phyloP scores from a whole-genome alignment of 2,329 filamentous ascomycete genomes.

The Pestalotiopsis fici region DNA sequence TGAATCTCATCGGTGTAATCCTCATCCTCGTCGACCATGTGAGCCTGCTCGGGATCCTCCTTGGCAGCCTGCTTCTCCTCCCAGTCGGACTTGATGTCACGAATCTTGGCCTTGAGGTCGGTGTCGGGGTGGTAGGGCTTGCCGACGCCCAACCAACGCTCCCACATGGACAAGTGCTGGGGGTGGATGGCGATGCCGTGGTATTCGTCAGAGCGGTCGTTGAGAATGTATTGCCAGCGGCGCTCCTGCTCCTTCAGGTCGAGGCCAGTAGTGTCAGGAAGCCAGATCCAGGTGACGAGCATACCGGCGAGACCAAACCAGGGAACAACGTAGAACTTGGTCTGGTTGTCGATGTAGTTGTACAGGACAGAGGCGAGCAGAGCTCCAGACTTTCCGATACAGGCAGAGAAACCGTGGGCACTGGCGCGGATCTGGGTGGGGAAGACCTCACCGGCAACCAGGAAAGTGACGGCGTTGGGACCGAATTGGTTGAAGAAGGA shows the following conservation, averaged over 20 bases:
- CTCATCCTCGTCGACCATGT: conserved; percentile 43
- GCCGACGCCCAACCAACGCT: conserved; percentile 75
- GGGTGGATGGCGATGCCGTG: conserved; percentile 92
- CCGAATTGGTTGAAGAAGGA: conserved; percentile 99
- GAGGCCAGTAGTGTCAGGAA: conserved; percentile 95
- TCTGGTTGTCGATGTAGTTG: conserved; percentile 87
- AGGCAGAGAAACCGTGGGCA: conserved; percentile 93
- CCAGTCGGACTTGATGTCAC: conserved; percentile 74
- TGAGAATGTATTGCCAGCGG: conserved; percentile 84
- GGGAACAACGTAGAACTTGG: conserved; percentile 88
- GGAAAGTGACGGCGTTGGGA: conserved; percentile 94
- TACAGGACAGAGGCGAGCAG: conserved; percentile 86
- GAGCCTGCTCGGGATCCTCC: conserved; percentile 44
- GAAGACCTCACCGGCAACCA: conserved; percentile 95
- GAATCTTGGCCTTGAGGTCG: conserved; percentile 82
- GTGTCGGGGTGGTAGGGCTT: conserved; percentile 82
- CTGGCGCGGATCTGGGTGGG: conserved; percentile 91
- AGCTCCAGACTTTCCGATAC: conserved; percentile 84
- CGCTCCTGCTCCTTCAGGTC: conserved; percentile 97
- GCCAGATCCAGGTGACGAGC: conserved; percentile 79
- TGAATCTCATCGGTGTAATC: conserved; percentile 55
- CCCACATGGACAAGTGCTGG: conserved; percentile 85
- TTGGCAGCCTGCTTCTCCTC: conserved; percentile 49
- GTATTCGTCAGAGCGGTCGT: conserved; percentile 78
- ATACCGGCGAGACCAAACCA: conserved; percentile 90